These are phyloP conservation scores for Peronospora farinosa DNA, from an alignment of 352 stramenopile genomes.

Conservation along the genomic window DNA sequence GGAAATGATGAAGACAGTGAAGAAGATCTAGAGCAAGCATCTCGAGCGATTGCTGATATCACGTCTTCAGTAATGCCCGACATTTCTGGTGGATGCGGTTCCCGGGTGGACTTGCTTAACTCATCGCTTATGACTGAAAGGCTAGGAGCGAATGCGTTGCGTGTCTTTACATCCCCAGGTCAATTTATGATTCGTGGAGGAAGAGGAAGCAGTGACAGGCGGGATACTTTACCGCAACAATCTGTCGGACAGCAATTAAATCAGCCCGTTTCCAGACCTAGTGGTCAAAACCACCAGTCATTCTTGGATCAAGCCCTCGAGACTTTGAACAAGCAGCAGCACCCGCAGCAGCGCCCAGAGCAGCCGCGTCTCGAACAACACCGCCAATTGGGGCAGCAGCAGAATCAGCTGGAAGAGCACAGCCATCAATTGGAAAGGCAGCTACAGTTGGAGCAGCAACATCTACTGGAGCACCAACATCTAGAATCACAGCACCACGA, in stretches of 20 bases:
- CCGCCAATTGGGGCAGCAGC: slow-evolving; percentile 20
- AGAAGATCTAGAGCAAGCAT: slow-evolving; percentile 30
- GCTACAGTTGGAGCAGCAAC: slow-evolving; percentile 11
- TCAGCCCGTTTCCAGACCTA: slow-evolving; percentile 1
- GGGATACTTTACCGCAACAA: slow-evolving; percentile 1
- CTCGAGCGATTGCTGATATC: slow-evolving; percentile 35
- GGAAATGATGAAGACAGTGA: slow-evolving; percentile 31
- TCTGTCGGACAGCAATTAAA: slow-evolving; percentile 3
- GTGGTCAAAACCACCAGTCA: slow-evolving; percentile 21
- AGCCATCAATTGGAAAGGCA: slow-evolving; percentile 18
- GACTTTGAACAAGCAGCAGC: slow-evolving; percentile 37
- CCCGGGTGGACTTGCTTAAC: slow-evolving; percentile 17
- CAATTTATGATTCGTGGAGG: slow-evolving; percentile 14
- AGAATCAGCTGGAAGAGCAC: slow-evolving; percentile 19
- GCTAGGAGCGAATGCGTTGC: slow-evolving; percentile 1
- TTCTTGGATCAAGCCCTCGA: slow-evolving; percentile 45
- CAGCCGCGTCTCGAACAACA: slow-evolving; percentile 19
- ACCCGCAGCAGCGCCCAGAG: slow-evolving; percentile 27
- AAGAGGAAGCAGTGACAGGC: slow-evolving; percentile 11
- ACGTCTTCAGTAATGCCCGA: slow-evolving; percentile 31
- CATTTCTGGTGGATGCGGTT: slow-evolving; percentile 14
- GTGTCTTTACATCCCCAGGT: slow-evolving; percentile 5
- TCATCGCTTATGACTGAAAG: slow-evolving; percentile 15
- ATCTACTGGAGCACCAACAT: slow-evolving; percentile 14
- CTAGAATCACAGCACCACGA: slow-evolving; percentile 30